Conservation (phyloP, 2,329 filamentous ascomycete genomes). For the Diaporthe ilicicola region DNA sequence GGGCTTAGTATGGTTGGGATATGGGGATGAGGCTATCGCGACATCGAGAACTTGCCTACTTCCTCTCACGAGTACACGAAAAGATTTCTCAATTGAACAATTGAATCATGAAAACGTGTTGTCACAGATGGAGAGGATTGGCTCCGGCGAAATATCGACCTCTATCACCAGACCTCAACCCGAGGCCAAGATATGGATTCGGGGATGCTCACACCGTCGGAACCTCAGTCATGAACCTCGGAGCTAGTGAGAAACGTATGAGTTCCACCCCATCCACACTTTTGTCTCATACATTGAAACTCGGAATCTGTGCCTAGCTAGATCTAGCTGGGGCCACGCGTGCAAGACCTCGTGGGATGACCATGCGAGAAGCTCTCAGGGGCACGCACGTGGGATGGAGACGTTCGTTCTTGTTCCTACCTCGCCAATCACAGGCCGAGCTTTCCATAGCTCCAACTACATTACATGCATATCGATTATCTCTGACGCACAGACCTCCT, state of each 20-base stretch:
- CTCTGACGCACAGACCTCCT: no score
- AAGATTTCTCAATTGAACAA: background rate
- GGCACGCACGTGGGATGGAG: background rate
- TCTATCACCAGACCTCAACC: no score
- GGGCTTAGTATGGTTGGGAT: background rate
- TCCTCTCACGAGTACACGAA: no score
- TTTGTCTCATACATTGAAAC: no score
- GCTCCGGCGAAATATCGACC: background rate
- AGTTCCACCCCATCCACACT: no score
- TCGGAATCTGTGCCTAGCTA: no score
- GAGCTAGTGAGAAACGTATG: no score
- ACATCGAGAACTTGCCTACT: background rate
- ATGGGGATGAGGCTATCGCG: background rate
- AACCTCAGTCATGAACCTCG: no score
- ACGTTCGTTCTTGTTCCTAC: background rate
- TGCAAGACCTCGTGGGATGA: background rate
- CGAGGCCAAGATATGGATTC: background rate
- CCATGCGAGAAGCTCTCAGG: background rate
- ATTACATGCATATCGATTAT: no score
- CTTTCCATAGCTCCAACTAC: background rate
- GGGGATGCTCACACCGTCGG: no score
- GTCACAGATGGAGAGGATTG: background rate
- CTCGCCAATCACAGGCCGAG: background rate
- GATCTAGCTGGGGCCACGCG: background rate
- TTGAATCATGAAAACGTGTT: background rate